A percentile compares a stretch with the other conserved stretches of the same genome.
These are phyloP conservation scores for Anisogramma anomala DNA, from an alignment of 2,329 filamentous ascomycete genomes.

Conservation along the genomic window DNA sequence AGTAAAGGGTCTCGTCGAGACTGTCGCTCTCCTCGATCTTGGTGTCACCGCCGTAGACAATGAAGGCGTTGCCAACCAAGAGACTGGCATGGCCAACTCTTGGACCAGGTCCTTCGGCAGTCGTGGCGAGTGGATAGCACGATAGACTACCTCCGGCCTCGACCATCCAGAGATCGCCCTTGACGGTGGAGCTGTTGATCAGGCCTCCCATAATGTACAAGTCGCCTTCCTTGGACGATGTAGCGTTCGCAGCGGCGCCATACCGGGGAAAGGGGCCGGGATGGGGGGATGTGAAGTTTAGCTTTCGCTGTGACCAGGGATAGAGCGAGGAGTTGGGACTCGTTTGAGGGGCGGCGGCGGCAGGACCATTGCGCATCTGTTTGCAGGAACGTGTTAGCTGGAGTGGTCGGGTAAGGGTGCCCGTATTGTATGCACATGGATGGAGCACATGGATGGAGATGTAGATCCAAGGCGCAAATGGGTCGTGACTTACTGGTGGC, in stretches of 20 bases:
- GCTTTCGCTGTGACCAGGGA: conserved; percentile 83
- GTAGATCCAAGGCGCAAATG: too few relatives aligned
- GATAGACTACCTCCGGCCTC: conserved; percentile 79
- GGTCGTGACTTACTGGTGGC: conserved; percentile 28
- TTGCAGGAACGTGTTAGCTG: conserved; percentile 12
- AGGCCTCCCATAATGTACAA: conserved; percentile 96
- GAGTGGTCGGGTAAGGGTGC: background rate
- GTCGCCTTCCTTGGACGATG: conserved; percentile 90
- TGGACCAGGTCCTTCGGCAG: conserved; percentile 86
- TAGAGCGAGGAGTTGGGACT: conserved; percentile 73
- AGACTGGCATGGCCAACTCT: conserved; percentile 90
- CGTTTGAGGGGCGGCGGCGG: conserved; percentile 20
- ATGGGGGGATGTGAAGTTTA: conserved; percentile 74
- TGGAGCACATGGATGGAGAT: background rate
- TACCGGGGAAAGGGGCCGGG: conserved; percentile 90
- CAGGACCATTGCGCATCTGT: conserved; percentile 45
- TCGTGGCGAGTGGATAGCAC: conserved; percentile 85
- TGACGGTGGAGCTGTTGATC: conserved; percentile 89
- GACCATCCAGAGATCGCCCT: conserved; percentile 96
- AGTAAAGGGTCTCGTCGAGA: conserved; percentile 88
- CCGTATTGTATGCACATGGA: background rate
- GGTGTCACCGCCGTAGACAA: conserved; percentile 96
- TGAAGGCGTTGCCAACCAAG: conserved; percentile 95
- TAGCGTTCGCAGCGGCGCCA: conserved; percentile 87
- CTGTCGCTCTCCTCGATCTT: conserved; percentile 89